Conservation (phyloP, 2,329 filamentous ascomycete species). For the Neonectria neomacrospora region DNA sequence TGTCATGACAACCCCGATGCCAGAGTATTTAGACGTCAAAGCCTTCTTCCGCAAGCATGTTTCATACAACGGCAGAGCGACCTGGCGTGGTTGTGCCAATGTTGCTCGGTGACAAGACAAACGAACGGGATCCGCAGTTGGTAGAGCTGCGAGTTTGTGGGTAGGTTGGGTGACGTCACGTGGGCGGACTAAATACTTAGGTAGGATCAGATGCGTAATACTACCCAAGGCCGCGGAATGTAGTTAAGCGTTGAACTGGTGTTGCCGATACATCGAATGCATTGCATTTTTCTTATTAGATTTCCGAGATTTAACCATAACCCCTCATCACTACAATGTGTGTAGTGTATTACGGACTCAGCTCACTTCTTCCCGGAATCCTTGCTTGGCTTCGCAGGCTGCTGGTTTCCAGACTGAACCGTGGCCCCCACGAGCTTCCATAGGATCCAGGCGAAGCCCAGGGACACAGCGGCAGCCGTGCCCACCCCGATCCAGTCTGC, state of each 20-base stretch:
- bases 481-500: conserved; percentile 61
- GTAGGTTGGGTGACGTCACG: conserved; percentile 41
- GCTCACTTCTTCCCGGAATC: conserved; percentile 35
- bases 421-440: conserved; percentile 61
- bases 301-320: neutral
- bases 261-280: neutral
- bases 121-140: conserved; percentile 11
- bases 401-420: conserved; percentile 17
- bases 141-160: conserved; percentile 13
- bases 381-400: neutral
- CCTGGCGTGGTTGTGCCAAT: conserved; percentile 10
- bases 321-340: neutral
- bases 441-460: conserved; percentile 77
- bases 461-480: conserved; percentile 67
- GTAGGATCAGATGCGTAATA: conserved; percentile 1
- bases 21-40: conserved; percentile 14
- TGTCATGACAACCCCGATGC: conserved; percentile 33
- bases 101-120: conserved; percentile 12
- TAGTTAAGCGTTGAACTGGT: neutral
- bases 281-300: neutral
- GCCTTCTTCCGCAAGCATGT: conserved; percentile 10
- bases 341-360: neutral
- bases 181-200: conserved; percentile 25
- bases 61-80: conserved; percentile 15
- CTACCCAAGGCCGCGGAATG: neutral